These are phyloP conservation scores for Allium cepa DNA, from an alignment of 106 monocot species.

Conservation along the genomic window DNA sequence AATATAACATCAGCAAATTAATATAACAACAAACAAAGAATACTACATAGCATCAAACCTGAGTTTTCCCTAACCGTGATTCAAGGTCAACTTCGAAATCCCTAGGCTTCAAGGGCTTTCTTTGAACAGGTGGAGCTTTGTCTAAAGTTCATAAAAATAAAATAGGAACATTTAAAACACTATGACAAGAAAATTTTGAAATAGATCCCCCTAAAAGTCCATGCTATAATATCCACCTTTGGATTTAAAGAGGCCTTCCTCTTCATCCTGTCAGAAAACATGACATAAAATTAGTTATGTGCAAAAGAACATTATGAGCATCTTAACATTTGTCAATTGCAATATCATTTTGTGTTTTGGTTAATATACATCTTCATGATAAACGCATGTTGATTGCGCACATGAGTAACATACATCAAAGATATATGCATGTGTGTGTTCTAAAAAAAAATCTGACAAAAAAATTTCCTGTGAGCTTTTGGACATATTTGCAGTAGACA, in stretches of 20 bases:
- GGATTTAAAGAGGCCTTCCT: conserved; percentile 16
- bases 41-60: conserved; percentile 30
- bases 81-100: conserved; percentile 97
- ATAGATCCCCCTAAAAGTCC: neutral
- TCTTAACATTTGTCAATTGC: neutral
- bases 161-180: too few species aligned
- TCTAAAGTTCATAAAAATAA: conserved; percentile 13
- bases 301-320: neutral
- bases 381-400: too few species aligned
- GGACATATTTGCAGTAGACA: too few species aligned
- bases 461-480: too few species aligned
- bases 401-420: too few species aligned
- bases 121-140: conserved; percentile 72
- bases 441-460: too few species aligned
- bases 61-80: conserved; percentile 96
- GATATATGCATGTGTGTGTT: too few species aligned
- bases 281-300: neutral
- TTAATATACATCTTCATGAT: too few species aligned
- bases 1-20: too few species aligned
- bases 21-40: too few species aligned
- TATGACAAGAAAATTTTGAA: too few species aligned
- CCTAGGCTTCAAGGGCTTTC: conserved; percentile 90
- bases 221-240: conserved; percentile 30
- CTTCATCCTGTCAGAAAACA: conserved; percentile 45
- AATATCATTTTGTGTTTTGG: too few species aligned